Evolutionary conservation across 495 filamentous ascomycete genomes (phyloP).

Genomic region (Aspergillus nidulans): DNA sequence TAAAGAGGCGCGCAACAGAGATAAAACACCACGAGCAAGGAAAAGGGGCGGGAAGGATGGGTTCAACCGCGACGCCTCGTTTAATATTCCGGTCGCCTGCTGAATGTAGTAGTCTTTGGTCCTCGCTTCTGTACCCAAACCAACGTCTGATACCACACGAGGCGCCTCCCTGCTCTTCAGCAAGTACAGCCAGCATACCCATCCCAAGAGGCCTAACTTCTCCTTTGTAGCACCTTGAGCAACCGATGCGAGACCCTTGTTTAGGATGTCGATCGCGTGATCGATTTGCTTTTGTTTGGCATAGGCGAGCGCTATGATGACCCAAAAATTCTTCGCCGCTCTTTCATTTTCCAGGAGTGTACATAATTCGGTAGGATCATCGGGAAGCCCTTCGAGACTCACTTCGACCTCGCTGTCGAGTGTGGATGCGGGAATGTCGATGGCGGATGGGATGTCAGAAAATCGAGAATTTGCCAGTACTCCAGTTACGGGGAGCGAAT

Average conservation of each 20-base stretch:
- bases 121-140: constrained; percentile 62
- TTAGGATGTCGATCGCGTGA: constrained; percentile 89
- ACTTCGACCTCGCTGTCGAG: constrained; percentile 89
- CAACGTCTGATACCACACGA: constrained; percentile 62
- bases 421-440: constrained; percentile 83
- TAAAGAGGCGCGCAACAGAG: constrained; percentile 80
- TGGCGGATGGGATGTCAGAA: constrained; percentile 79
- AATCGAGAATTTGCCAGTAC: constrained; percentile 54
- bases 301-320: constrained; percentile 93
- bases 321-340: constrained; percentile 85
- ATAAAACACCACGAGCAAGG: constrained; percentile 86
- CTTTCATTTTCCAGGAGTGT: constrained; percentile 88
- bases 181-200: constrained; percentile 88
- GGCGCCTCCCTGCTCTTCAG: constrained; percentile 88
- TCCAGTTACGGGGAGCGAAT: constrained; percentile 20
- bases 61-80: constrained; percentile 91
- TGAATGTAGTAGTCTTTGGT: constrained; percentile 93
- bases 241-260: constrained; percentile 73
- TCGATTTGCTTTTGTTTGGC: constrained; percentile 91
- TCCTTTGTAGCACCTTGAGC: constrained; percentile 69
- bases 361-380: constrained; percentile 94
- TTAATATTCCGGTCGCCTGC: constrained; percentile 81
- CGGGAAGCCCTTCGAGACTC: constrained; percentile 80
- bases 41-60: constrained; percentile 84
- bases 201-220: constrained; percentile 76